Base-by-base conservation (phyloP, 805 yeast species). In the Wickerhamiella hasegawae region DNA sequence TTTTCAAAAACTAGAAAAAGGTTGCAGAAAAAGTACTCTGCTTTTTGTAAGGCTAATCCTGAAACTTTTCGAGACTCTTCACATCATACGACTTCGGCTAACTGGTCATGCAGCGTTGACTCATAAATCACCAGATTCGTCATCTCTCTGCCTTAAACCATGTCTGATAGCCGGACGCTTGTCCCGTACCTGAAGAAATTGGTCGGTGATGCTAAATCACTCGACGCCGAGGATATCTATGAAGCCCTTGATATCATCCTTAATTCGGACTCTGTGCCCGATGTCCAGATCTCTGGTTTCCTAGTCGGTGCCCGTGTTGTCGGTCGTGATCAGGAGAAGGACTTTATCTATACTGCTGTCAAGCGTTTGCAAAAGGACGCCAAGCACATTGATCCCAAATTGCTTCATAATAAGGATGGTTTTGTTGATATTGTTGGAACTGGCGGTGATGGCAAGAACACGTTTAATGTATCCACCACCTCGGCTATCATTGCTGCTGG, bases 381-480 rank as follows among this genome's bases (percentile, higher is more conserved):
- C 16, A 37, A 37, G 19, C 40, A 41, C 19, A 37, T 57, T 19
- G 51, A 47, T 31, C 28, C 41, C 14, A 35, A 37, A 22, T 5
- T 11, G 18, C 29, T 36, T 21, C 20, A 3, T 4, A 17, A 18
- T 23, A 39, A 58, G 1, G 56, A 54, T 1, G 78, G 78, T 0
- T 77, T 68, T 45, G 65, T 77, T 4, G 99, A 90, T 54, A 81
- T 90, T 21, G 99, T 90, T 4, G 99, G 99, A 1, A 90, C 99
- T 0, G 99, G 99, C 19, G 99, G 99, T 12, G 99, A 90, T 53
- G 95, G 95, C 2, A 94, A 90, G 52, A 78, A 90, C 53, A 90
- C 99, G 0, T 90, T 90, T 61, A 90, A 90, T 47, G 98, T 90
- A 2, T 78, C 93, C 12, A 90, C 98, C 0, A 81, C 96, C 2